Evolutionary conservation across 805 yeast species (phyloP).

Genomic region (Wickerhamomyces chambardii): DNA sequence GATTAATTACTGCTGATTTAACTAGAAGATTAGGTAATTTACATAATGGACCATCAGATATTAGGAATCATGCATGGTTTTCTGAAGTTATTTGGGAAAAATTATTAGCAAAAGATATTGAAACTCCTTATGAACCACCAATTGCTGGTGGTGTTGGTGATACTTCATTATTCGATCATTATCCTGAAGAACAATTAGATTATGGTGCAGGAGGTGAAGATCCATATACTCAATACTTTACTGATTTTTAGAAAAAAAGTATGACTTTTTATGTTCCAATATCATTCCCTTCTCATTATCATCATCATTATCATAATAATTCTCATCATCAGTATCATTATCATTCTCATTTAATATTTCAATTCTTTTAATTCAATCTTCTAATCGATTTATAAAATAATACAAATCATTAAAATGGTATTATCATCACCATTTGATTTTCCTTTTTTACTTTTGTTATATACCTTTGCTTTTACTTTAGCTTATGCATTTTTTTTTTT

Average conservation of each 20-base stretch:
- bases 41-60: conserved; percentile 77
- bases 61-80: conserved; percentile 87
- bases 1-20: conserved; percentile 75
- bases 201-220: conserved; percentile 75
- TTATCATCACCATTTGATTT: no score
- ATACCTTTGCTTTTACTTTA: no score
- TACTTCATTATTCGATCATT: conserved; percentile 71
- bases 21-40: conserved; percentile 81
- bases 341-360: no score
- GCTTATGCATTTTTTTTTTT: no score
- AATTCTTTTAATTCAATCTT: no score
- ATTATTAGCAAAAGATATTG: conserved; percentile 75
- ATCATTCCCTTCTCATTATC: not conserved
- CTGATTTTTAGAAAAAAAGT: conserved; percentile 35
- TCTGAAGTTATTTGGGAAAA: conserved; percentile 91
- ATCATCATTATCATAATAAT: no score
- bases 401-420: no score
- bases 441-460: no score
- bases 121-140: conserved; percentile 95
- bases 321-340: no score
- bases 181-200: conserved; percentile 79
- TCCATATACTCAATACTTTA: conserved; percentile 56
- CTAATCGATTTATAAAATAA: no score
- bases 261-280: no score
- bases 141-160: conserved; percentile 93